phyloP scores from a whole-genome alignment of 331 rosid species.

The Spiraea crenata region DNA sequence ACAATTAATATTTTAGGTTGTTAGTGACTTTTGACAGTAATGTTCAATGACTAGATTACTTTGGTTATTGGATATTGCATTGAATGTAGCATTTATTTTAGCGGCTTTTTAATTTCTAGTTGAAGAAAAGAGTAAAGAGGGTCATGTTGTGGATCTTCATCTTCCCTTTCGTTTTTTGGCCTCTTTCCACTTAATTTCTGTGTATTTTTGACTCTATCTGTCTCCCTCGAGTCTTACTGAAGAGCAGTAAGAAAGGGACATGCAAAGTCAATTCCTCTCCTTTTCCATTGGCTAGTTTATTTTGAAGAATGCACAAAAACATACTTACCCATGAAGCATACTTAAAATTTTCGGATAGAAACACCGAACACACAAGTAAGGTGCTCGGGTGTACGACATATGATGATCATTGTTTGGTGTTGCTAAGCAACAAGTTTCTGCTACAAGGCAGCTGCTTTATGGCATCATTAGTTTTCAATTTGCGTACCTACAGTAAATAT shows the following conservation, averaged over 20 bases:
- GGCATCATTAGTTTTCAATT: no score
- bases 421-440: neutral
- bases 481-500: no score
- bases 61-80: slow-evolving; percentile 33
- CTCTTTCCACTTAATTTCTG: neutral
- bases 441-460: neutral
- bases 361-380: no score
- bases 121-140: slow-evolving; percentile 9
- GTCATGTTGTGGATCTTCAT: slow-evolving; percentile 5
- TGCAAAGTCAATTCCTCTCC: neutral
- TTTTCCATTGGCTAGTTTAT: neutral
- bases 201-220: neutral
- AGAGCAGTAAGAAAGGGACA: neutral
- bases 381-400: neutral
- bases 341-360: no score
- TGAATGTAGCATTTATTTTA: neutral
- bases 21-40: no score
- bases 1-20: no score
- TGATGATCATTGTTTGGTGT: neutral
- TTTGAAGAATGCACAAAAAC: neutral
- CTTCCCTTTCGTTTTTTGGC: neutral
- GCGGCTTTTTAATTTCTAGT: neutral
- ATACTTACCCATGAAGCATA: no score
- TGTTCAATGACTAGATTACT: neutral
- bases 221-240: neutral